A percentile compares a stretch with the other conserved stretches of the same genome.
Conservation (phyloP, 2,329 filamentous ascomycete genomes). For the Colletotrichum karsti region DNA sequence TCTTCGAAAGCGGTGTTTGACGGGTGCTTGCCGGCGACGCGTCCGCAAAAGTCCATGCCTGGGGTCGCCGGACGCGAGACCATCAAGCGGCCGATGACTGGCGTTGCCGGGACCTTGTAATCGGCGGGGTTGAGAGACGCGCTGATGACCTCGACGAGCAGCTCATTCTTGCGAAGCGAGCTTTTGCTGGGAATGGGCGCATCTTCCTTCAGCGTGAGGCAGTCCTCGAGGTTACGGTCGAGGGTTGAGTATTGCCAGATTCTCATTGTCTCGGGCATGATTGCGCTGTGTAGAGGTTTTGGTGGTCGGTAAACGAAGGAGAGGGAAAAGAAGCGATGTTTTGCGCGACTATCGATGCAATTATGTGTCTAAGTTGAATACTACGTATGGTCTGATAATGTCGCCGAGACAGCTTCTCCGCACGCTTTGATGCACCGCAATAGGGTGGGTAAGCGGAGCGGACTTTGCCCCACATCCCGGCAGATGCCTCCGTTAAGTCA, state of each 20-base stretch:
- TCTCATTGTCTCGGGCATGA: slow-evolving; percentile 6
- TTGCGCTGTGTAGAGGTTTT: not conserved
- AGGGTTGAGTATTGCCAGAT: slow-evolving; percentile 14
- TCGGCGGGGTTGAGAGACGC: slow-evolving; percentile 57
- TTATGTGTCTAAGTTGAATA: not conserved
- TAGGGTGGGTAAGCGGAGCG: not conserved
- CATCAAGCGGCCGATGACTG: slow-evolving; percentile 41
- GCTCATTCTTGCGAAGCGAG: slow-evolving; percentile 33
- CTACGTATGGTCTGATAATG: no score
- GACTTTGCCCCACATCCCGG: not conserved
- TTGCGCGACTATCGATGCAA: not conserved
- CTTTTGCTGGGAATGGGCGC: not conserved
- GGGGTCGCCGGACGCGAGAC: slow-evolving; percentile 49
- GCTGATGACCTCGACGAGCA: slow-evolving; percentile 52
- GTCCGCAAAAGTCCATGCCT: slow-evolving; percentile 60
- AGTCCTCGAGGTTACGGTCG: slow-evolving; percentile 7
- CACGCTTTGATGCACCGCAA: no score
- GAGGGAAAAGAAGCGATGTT: no score
- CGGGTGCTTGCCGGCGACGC: slow-evolving; percentile 42
- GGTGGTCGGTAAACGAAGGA: no score
- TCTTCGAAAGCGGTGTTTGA: slow-evolving; percentile 4
- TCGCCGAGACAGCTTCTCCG: not conserved
- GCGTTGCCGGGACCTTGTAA: slow-evolving; percentile 53
- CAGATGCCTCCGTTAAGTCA: not conserved
- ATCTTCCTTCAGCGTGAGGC: not conserved